Conservation (phyloP, 164 flowering plant species). For the Kalanchoe fedtschenkoi region DNA sequence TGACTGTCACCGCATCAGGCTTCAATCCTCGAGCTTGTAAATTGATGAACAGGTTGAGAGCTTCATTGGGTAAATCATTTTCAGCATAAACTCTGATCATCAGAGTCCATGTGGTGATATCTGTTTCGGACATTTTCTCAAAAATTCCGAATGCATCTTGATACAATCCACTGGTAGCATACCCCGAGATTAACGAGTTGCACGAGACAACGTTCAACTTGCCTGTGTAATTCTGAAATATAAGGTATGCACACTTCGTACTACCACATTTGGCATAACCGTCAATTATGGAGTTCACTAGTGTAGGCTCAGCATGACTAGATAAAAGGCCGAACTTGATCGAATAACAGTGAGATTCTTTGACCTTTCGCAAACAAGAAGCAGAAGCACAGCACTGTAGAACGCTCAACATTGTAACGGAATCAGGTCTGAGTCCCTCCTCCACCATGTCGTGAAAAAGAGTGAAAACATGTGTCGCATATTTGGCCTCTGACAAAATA, state of each 20-base stretch:
- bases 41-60: constrained; percentile 40
- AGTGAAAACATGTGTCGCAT: constrained; percentile 17
- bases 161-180: constrained; percentile 21
- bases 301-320: constrained; percentile 23
- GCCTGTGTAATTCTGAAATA: constrained; percentile 41
- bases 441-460: constrained; percentile 35
- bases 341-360: constrained; percentile 53
- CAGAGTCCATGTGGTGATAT: constrained; percentile 68
- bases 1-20: constrained; percentile 54
- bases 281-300: constrained; percentile 58
- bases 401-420: constrained; percentile 44
- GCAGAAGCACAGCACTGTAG: constrained; percentile 23
- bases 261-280: constrained; percentile 69
- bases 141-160: constrained; percentile 37
- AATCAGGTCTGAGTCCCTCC: constrained; percentile 49
- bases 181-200: constrained; percentile 54
- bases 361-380: constrained; percentile 26
- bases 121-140: constrained; percentile 32
- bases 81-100: constrained; percentile 61
- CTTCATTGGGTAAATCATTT: constrained; percentile 33
- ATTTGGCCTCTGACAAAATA: constrained; percentile 27
- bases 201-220: constrained; percentile 36
- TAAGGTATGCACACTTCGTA: constrained; percentile 40
- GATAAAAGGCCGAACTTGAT: constrained; percentile 27
- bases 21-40: constrained; percentile 44